Conservation (phyloP, 2,329 filamentous ascomycete genomes). For the Arthrinium phaeospermum region DNA sequence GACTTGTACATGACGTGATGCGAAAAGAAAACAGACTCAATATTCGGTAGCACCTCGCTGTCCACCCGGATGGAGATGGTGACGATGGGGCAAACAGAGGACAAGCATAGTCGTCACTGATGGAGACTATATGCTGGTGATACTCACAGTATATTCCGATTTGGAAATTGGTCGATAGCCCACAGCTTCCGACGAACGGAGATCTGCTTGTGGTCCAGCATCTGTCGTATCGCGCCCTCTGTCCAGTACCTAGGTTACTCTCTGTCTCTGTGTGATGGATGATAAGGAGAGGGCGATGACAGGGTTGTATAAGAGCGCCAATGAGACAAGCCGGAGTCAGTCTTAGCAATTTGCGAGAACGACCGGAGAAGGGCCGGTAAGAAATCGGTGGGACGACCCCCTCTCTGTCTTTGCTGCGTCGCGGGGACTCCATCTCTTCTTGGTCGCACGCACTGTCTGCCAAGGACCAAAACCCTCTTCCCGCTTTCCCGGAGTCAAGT, state of each 20-base stretch:
- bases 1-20: not conserved
- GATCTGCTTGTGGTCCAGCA: not conserved
- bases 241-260: not conserved
- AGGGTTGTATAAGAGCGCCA: slow-evolving; percentile 17
- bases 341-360: slow-evolving; percentile 13
- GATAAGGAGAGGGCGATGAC: slow-evolving; percentile 19
- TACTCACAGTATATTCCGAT: not conserved
- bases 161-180: not conserved
- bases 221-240: not conserved
- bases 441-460: slow-evolving; percentile 14
- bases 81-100: not conserved
- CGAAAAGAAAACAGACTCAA: not conserved
- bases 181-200: not conserved
- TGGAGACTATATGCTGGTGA: not conserved
- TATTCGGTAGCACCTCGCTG: not conserved
- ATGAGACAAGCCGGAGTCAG: slow-evolving; percentile 15
- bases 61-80: not conserved
- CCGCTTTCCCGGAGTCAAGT: slow-evolving; percentile 14
- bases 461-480: slow-evolving; percentile 2
- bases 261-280: not conserved
- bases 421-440: slow-evolving; percentile 13
- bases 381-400: slow-evolving; percentile 16
- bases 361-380: slow-evolving; percentile 18
- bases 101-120: not conserved
- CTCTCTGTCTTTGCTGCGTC: slow-evolving; percentile 7